These are phyloP conservation scores for Dittrichia graveolens DNA, from an alignment of 129 eudicot genomes.

Conservation along the genomic window DNA sequence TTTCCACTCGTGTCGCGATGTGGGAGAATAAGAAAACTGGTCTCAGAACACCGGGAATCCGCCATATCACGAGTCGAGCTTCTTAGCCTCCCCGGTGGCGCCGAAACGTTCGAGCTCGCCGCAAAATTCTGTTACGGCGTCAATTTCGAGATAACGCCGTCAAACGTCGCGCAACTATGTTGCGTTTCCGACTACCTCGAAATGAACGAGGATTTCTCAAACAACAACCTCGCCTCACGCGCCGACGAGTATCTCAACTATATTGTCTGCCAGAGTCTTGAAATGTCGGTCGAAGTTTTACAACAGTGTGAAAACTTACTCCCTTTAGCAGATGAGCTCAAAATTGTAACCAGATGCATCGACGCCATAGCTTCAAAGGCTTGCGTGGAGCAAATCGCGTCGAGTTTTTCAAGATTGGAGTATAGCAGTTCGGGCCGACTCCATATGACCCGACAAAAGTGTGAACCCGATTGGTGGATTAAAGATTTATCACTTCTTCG, in stretches of 20 bases:
- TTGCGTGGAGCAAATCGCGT: constrained; percentile 91
- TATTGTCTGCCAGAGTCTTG: constrained; percentile 72
- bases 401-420: constrained; percentile 87
- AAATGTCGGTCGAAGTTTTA: constrained; percentile 82
- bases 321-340: constrained; percentile 89
- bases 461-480: constrained; percentile 95
- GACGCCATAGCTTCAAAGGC: constrained; percentile 95
- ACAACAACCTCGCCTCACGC: constrained; percentile 76
- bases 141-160: constrained; percentile 85
- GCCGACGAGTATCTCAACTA: constrained; percentile 81
- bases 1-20: constrained; percentile 95
- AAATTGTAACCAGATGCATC: constrained; percentile 63
- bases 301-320: constrained; percentile 80
- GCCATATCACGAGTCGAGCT: constrained; percentile 70
- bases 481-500: constrained; percentile 84
- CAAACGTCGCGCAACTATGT: constrained; percentile 80
- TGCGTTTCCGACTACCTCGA: constrained; percentile 91
- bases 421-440: constrained; percentile 93
- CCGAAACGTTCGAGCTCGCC: constrained; percentile 84
- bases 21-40: constrained; percentile 79
- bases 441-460: constrained; percentile 74
- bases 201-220: constrained; percentile 80
- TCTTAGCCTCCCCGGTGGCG: constrained; percentile 80
- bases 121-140: constrained; percentile 93
- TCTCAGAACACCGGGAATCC: constrained; percentile 71